Evolutionary conservation across 2,329 filamentous ascomycete genomes (phyloP), one percentile per base, ranked within the genome.

Genomic region (Escovopsis weberi): DNA sequence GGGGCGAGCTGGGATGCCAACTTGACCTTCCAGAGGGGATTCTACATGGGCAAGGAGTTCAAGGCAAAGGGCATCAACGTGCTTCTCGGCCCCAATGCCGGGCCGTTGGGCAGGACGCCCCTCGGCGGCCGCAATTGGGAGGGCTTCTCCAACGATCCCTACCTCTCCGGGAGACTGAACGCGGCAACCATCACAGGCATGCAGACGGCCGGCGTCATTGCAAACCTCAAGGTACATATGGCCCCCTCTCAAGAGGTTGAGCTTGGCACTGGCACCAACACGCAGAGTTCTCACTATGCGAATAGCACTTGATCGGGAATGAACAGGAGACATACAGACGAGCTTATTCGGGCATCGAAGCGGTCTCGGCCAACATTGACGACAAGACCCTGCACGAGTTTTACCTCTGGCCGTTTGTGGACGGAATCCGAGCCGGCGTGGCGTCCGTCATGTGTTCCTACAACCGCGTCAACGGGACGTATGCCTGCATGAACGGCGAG

Each of bases 171-270:
- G 18, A 69, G 77, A 45, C 66, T 83, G 44, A 80, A 82, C 45
- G 74, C 74, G n/a, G 73, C 85, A 53, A 82, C 81, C 1, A 75
- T 89, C 51, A 69, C 74, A 48, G 85, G 83, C 28, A 83, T 86
- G 41, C 85, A 91, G 56, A 75, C 80, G 53, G 78, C 79, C 3
- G 85, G 85, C 51, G 78, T 89, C 33, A 82, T 93, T 57, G 83
- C 85, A 43, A 85, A 79, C 64, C 78, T 68, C 68, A 89, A 74
- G 59, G 66, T 15, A 15, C 15, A 15, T 66, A 33, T 30, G 28
- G 28, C 28, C 15, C 2, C 4, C 19, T 10, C 1, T 0, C 28
- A 15, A 15, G 15, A 15, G 15, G 15, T 15, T 15, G 15, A 15
- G 15, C 15, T 15, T 15, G 15, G 15, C 15, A 15, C 15, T 15